A percentile compares a stretch with the other conserved stretches of the same genome.
Conservation (phyloP, 2,329 filamentous ascomycete genomes). For the Verticillium isaacii region DNA sequence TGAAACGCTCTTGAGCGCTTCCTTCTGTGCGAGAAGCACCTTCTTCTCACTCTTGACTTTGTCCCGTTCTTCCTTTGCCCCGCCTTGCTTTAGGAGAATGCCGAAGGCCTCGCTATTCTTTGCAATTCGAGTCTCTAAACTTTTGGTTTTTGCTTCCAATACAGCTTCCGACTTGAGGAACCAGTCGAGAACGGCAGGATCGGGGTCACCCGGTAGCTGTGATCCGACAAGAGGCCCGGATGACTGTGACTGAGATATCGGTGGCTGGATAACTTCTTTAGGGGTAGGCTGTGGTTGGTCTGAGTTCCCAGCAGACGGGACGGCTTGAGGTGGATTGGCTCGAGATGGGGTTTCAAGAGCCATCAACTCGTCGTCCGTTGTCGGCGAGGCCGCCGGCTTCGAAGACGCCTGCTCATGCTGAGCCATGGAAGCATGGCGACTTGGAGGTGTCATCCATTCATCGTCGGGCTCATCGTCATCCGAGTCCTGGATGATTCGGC, state of each 20-base stretch:
- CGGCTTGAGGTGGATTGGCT: not conserved
- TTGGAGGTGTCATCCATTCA: constrained; percentile 40
- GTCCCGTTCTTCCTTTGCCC: constrained; percentile 37
- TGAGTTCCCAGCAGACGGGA: not conserved
- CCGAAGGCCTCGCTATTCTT: constrained; percentile 44
- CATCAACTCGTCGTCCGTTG: constrained; percentile 9
- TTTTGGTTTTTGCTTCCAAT: constrained; percentile 29
- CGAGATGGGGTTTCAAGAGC: constrained; percentile 10
- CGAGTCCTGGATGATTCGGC: constrained; percentile 47
- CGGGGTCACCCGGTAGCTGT: not conserved
- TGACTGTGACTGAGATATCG: constrained; percentile 1
- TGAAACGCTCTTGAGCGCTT: constrained; percentile 34
- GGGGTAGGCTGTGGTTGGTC: not conserved
- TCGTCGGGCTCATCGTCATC: constrained; percentile 53
- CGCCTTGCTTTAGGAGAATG: constrained; percentile 40
- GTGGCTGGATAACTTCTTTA: not conserved
- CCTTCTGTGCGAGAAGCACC: constrained; percentile 38
- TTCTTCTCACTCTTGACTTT: constrained; percentile 47
- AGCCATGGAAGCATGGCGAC: constrained; percentile 20
- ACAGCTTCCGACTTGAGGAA: constrained; percentile 22
- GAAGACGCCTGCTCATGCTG: not conserved
- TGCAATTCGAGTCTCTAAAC: constrained; percentile 36
- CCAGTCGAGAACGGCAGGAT: constrained; percentile 8
- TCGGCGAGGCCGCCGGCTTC: not conserved
- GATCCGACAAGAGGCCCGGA: constrained; percentile 2